Base-by-base conservation (phyloP, 495 filamentous ascomycete species). In the Parathielavia appendiculata region DNA sequence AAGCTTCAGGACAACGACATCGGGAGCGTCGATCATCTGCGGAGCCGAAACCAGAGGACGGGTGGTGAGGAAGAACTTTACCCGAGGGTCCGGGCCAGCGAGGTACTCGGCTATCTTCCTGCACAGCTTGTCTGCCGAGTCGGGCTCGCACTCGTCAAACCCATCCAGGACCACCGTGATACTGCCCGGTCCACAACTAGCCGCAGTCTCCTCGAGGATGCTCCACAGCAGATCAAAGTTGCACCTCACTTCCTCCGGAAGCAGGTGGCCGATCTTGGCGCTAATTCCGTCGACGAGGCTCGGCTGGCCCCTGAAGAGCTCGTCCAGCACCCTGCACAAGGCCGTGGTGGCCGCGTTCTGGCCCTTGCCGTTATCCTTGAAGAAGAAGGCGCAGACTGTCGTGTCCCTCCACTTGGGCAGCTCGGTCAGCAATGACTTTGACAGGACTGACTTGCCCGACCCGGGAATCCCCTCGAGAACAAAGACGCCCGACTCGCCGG, bases 11-110 rank as follows among this genome's bases (percentile, higher is more conserved):
- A 53, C 38, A 9, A 49, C 12, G 3, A 48, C 49, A 5, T 38
- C 1, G 0, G 44, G 20, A 11, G 38, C 45, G 46, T 64, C 34
- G 26, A 61, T 45, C 0, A 47, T 22, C 14, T 45, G 47, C 13
- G 47, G 52, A 6, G 13, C 12, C 5, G 58, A 58, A 10, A 47
- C 40, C 7, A 62, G 10, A 1, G 59, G 63, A 4, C 59, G 46
- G 8, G 63, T 59, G 23, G 63, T 65, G 26, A 62, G 38, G 17
- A 65, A 59, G 48, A 65, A 65, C 48, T 65, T 65, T n/a, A 65
- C 11, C 1, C 45, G 45, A 5, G 63, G 59, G 16, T 4, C 39
- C 6, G 56, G 48, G 8, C 26, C 35, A 1, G 41, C 38, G 50
- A 62, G 22, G 47, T 65, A 65, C 6, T 54, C n/a, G 19, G 34